Percentiles rank a stretch among this genome's conserved stretches.
These are phyloP conservation scores for Staphylotrichum tortipilum DNA, from an alignment of 495 filamentous ascomycete species.

Conservation along the genomic window DNA sequence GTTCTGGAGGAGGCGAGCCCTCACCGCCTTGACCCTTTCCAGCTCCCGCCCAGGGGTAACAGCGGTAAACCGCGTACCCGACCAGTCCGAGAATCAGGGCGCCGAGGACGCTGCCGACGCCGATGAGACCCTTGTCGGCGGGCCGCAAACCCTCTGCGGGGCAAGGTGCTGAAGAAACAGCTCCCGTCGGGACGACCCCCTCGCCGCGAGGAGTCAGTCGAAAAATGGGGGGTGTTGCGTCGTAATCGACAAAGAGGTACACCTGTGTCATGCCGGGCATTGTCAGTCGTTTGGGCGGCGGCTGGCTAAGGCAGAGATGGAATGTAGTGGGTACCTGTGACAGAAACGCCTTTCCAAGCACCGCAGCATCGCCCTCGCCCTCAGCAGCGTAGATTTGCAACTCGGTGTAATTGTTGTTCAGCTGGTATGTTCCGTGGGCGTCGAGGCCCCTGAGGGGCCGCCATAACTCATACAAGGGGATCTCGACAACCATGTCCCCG, in stretches of 20 bases:
- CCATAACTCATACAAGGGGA: no score
- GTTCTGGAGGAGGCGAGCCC: no score
- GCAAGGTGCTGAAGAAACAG: slow-evolving; percentile 1
- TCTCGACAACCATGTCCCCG: no score
- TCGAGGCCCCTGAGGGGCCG: no score
- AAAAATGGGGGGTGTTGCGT: slow-evolving; percentile 3
- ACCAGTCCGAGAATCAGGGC: not conserved
- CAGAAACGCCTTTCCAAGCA: slow-evolving; percentile 16
- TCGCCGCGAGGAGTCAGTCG: slow-evolving; percentile 1
- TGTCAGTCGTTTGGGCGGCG: no score
- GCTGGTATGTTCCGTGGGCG: no score
- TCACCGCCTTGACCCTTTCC: no score
- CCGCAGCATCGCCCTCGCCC: not conserved
- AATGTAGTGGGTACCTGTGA: slow-evolving; percentile 3
- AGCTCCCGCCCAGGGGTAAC: no score
- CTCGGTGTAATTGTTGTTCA: no score
- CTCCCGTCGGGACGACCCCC: not conserved
- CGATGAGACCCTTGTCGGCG: slow-evolving; percentile 10
- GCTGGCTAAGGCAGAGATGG: not conserved
- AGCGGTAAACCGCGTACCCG: no score
- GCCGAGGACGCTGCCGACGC: slow-evolving; percentile 4
- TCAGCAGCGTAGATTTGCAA: no score
- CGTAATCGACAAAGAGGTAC: slow-evolving; percentile 15
- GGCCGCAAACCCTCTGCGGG: not conserved
- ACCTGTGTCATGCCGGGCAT: not conserved